Conservation (phyloP, 2,329 filamentous ascomycete genomes). For the Microdochium paspali region DNA sequence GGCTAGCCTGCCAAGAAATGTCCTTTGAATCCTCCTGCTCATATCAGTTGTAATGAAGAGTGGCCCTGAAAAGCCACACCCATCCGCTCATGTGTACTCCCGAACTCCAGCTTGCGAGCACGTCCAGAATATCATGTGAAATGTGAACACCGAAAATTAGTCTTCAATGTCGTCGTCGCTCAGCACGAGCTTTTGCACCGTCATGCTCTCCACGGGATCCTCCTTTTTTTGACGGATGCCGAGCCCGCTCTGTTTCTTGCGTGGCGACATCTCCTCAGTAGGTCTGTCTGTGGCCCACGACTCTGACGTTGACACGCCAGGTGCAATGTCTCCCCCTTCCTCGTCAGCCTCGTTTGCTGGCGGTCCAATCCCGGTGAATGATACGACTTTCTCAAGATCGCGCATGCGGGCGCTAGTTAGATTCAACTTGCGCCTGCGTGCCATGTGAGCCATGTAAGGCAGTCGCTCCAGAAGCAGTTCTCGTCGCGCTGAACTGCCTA, state of each 20-base stretch:
- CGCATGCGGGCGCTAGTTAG: slow-evolving; percentile 29
- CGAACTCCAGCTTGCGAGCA: no score
- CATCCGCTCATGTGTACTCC: no score
- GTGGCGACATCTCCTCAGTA: slow-evolving; percentile 40
- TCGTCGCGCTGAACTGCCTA: slow-evolving; percentile 56
- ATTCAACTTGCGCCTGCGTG: slow-evolving; percentile 28
- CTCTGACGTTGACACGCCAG: slow-evolving; percentile 28
- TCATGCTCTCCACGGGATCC: slow-evolving; percentile 14
- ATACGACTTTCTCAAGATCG: slow-evolving; percentile 59
- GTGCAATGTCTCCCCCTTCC: slow-evolving; percentile 30
- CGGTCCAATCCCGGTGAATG: slow-evolving; percentile 49
- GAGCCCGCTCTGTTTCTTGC: slow-evolving; percentile 29
- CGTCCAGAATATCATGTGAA: background rate
- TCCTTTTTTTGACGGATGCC: slow-evolving; percentile 24
- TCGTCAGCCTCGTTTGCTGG: slow-evolving; percentile 19
- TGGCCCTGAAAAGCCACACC: no score
- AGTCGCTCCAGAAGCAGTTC: slow-evolving; percentile 79
- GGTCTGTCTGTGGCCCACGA: slow-evolving; percentile 55
- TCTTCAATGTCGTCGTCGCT: slow-evolving; percentile 85
- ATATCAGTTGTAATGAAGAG: no score
- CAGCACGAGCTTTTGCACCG: slow-evolving; percentile 58
- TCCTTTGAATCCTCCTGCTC: no score
- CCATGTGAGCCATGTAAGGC: slow-evolving; percentile 72
- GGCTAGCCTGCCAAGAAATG: no score
- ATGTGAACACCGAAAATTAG: slow-evolving; percentile 28